Percentiles rank a stretch among this genome's conserved stretches.
Evolutionary conservation across 768 basidiomycete genomes (phyloP).

Genomic region (Mycena latifolia): DNA sequence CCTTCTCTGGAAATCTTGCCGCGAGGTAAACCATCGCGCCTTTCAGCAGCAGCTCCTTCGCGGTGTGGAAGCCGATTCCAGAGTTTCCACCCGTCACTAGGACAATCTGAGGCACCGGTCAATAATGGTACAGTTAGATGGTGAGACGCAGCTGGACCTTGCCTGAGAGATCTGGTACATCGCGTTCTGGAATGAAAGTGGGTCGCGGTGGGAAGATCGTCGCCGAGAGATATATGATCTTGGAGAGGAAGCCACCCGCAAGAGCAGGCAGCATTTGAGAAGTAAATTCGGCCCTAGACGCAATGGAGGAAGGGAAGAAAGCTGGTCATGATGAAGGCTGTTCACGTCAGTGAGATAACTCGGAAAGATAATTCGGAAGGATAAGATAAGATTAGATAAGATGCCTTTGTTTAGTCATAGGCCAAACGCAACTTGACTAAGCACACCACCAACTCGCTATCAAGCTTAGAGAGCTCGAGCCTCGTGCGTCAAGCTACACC

Average conservation of each 20-base stretch:
- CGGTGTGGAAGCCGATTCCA: conserved; percentile 57
- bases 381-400: neutral
- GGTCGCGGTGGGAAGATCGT: neutral
- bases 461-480: too few relatives aligned
- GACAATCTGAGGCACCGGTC: conserved; percentile 40
- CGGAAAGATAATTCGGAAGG: neutral
- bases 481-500: neutral
- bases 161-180: neutral
- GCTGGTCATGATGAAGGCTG: neutral
- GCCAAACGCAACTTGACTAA: too few relatives aligned
- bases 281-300: too few relatives aligned
- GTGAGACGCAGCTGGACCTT: neutral
- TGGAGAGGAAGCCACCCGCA: neutral
- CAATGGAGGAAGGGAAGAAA: neutral
- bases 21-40: conserved; percentile 46
- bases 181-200: conserved; percentile 2
- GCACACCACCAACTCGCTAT: too few relatives aligned
- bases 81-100: conserved; percentile 54
- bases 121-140: neutral
- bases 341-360: too few relatives aligned
- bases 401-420: too few relatives aligned
- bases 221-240: neutral
- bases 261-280: neutral
- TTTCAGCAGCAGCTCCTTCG: conserved; percentile 45
- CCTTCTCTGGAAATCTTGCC: conserved; percentile 31